Evolutionary conservation across 164 flowering plant species (phyloP).

Genomic region (Vitis riparia): DNA sequence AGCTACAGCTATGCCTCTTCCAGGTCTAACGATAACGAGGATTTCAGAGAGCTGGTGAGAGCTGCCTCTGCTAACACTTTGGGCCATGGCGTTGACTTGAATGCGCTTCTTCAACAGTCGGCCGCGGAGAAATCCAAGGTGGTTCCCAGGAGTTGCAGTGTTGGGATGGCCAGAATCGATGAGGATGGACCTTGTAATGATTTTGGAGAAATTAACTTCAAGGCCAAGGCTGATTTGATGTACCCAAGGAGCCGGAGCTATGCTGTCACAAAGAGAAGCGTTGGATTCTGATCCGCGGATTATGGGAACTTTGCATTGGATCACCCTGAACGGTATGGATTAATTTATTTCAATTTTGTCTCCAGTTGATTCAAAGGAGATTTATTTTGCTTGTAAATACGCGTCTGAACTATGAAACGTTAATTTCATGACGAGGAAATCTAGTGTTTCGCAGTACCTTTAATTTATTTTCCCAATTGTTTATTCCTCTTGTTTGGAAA

Average conservation of each 20-base stretch:
- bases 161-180: not conserved
- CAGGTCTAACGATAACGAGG: not conserved
- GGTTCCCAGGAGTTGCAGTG: not conserved
- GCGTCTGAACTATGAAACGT: too few species aligned
- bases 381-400: too few species aligned
- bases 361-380: too few species aligned
- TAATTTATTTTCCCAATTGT: too few species aligned
- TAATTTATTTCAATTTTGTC: too few species aligned
- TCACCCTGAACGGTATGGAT: too few species aligned
- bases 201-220: not conserved
- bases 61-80: not conserved
- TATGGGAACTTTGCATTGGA: too few species aligned
- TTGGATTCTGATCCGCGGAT: too few species aligned
- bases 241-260: not conserved
- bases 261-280: too few species aligned
- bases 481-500: too few species aligned
- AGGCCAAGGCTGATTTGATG: not conserved
- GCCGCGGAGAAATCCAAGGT: not conserved
- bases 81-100: not conserved
- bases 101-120: not conserved
- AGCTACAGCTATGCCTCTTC: not conserved
- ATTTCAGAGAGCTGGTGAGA: not conserved
- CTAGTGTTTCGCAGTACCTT: too few species aligned
- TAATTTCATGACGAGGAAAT: too few species aligned
- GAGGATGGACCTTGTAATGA: not conserved